These are phyloP conservation scores for Camelina neglecta DNA, from an alignment of 345 rosid genomes.

Conservation along the genomic window DNA sequence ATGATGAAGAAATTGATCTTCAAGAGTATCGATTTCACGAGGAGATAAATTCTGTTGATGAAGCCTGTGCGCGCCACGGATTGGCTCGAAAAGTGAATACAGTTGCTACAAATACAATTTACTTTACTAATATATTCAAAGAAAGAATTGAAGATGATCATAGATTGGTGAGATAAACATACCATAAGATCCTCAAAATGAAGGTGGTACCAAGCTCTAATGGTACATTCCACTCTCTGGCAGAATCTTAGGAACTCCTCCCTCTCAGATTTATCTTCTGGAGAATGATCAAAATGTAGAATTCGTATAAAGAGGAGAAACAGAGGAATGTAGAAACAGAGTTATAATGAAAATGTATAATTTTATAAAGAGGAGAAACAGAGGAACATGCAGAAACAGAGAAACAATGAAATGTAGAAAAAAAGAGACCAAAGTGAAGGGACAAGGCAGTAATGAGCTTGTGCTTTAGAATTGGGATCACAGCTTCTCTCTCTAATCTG, in stretches of 20 bases:
- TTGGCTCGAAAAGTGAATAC: constrained; percentile 73
- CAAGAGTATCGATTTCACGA: constrained; percentile 57
- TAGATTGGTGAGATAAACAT: not conserved
- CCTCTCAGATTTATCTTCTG: constrained; percentile 48
- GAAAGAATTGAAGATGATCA: not conserved
- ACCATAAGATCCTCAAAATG: constrained; percentile 83
- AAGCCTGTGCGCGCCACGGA: constrained; percentile 59
- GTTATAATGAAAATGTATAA: not conserved
- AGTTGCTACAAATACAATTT: constrained; percentile 53
- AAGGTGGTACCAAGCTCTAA: constrained; percentile 75
- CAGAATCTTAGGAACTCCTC: constrained; percentile 67
- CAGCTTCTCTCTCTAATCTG: constrained; percentile 70
- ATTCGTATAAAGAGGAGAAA: constrained; percentile 15
- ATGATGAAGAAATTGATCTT: constrained; percentile 58
- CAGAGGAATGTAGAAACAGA: constrained; percentile 25
- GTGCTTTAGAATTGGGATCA: constrained; percentile 71
- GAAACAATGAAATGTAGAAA: constrained; percentile 11
- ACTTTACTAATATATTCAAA: not conserved
- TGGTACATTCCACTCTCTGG: constrained; percentile 63
- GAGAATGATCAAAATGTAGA: constrained; percentile 24
- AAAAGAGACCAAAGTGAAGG: constrained; percentile 51
- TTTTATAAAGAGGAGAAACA: constrained; percentile 27
- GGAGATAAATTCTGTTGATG: constrained; percentile 58
- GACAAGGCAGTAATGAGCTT: constrained; percentile 57
- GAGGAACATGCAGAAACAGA: constrained; percentile 21